These are phyloP conservation scores for Huntiella decipiens DNA, from an alignment of 2,329 filamentous ascomycete genomes.

Conservation along the genomic window DNA sequence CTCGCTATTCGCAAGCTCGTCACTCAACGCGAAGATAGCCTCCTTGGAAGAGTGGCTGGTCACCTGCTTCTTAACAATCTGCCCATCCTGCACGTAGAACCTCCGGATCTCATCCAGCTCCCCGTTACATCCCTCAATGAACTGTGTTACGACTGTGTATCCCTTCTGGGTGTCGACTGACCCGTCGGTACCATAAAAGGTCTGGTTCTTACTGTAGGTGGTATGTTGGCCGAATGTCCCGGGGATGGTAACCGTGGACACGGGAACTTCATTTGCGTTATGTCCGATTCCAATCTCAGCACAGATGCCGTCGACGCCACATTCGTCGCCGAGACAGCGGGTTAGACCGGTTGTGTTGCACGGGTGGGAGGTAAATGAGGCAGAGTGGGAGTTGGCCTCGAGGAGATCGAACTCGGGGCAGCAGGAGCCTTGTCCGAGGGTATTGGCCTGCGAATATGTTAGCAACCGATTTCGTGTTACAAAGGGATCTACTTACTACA, in stretches of 20 bases:
- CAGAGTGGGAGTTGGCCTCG: constrained; percentile 37
- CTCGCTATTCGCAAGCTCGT: no score
- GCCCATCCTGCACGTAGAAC: constrained; percentile 41
- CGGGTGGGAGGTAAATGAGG: constrained; percentile 36
- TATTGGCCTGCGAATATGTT: constrained; percentile 24
- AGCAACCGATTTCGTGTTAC: constrained; percentile 21
- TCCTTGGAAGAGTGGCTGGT: constrained; percentile 15
- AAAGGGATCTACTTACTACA: constrained; percentile 24
- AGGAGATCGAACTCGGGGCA: constrained; percentile 41
- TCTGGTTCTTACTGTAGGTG: constrained; percentile 7
- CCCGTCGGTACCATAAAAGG: constrained; percentile 39
- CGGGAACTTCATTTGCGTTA: constrained; percentile 46
- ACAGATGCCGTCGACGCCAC: constrained; percentile 12
- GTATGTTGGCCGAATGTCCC: no score
- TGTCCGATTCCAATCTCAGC: constrained; percentile 35
- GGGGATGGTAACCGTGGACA: constrained; percentile 26
- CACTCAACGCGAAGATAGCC: constrained; percentile 21
- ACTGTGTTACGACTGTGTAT: constrained; percentile 45
- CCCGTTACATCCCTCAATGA: constrained; percentile 16
- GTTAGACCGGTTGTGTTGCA: constrained; percentile 20
- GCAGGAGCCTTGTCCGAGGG: constrained; percentile 30
- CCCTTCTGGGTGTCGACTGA: constrained; percentile 37
- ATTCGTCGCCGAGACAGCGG: constrained; percentile 11
- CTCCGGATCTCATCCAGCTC: constrained; percentile 28
- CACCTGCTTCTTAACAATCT: constrained; percentile 26